These are phyloP conservation scores for Aspergillus sclerotiicarbonarius DNA, from an alignment of 495 filamentous ascomycete species.

Conservation along the genomic window DNA sequence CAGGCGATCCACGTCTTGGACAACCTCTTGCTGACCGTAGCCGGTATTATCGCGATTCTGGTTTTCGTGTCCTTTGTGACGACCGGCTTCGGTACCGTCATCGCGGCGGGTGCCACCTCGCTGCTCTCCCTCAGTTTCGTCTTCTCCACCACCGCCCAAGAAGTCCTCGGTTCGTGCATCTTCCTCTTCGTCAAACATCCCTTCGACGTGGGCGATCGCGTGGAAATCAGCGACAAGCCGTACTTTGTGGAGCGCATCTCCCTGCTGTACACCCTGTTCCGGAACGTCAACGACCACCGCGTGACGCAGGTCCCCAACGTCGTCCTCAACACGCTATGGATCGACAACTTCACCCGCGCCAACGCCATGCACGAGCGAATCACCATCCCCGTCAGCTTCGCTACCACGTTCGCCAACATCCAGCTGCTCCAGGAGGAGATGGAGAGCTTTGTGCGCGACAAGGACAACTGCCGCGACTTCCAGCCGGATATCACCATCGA, in stretches of 20 bases:
- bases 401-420: slow-evolving; percentile 84
- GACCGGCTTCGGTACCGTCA: slow-evolving; percentile 76
- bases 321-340: slow-evolving; percentile 82
- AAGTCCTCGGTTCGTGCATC: slow-evolving; percentile 93
- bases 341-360: slow-evolving; percentile 87
- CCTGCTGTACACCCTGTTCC: slow-evolving; percentile 91
- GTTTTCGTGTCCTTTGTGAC: slow-evolving; percentile 91
- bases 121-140: slow-evolving; percentile 92
- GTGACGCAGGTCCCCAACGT: slow-evolving; percentile 89
- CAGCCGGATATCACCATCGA: slow-evolving; percentile 78
- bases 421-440: slow-evolving; percentile 79
- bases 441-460: slow-evolving; percentile 75
- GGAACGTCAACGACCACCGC: slow-evolving; percentile 74
- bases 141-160: slow-evolving; percentile 86
- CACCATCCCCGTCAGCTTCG: slow-evolving; percentile 74
- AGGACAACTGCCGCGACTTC: slow-evolving; percentile 90
- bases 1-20: slow-evolving; percentile 91
- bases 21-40: slow-evolving; percentile 73
- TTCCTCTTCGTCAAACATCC: slow-evolving; percentile 98
- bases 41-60: slow-evolving; percentile 76
- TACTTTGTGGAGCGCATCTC: slow-evolving; percentile 91
- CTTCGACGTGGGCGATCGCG: slow-evolving; percentile 88
- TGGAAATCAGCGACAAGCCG: slow-evolving; percentile 71
- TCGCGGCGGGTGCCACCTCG: slow-evolving; percentile 93
- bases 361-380: slow-evolving; percentile 90